phyloP scores from a whole-genome alignment of 2,329 filamentous ascomycete genomes.

The Alternaria rosae region DNA sequence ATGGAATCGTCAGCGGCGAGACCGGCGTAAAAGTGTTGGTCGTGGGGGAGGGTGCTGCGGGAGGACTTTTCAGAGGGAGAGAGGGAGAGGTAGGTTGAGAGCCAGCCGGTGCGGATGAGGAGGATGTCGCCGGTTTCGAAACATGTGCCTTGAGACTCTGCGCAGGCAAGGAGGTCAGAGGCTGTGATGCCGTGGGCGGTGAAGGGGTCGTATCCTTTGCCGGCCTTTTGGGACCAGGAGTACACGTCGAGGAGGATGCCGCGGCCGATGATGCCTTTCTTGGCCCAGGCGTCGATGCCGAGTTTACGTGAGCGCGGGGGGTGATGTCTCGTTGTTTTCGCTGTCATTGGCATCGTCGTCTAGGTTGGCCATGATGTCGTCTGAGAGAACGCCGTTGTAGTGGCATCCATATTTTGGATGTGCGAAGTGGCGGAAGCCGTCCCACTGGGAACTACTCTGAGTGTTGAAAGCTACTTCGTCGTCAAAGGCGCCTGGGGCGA shows the following conservation, averaged over 20 bases:
- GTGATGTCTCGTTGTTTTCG: not conserved
- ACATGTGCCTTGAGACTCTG: constrained; percentile 20
- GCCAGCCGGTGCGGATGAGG: constrained; percentile 40
- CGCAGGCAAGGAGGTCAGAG: constrained; percentile 26
- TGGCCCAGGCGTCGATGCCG: constrained; percentile 54
- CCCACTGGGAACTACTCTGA: constrained; percentile 45
- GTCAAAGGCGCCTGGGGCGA: constrained; percentile 31
- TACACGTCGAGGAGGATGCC: constrained; percentile 64
- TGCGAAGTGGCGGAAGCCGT: constrained; percentile 49
- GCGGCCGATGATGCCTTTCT: constrained; percentile 64
- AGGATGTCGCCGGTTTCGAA: constrained; percentile 43
- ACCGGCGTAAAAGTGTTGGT: constrained; percentile 45
- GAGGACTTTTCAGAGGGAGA: constrained; percentile 11
- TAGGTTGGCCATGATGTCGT: constrained; percentile 33
- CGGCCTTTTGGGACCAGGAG: constrained; percentile 24
- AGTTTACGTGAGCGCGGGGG: constrained; percentile 29
- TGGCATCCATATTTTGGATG: constrained; percentile 36
- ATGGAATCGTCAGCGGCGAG: constrained; percentile 88
- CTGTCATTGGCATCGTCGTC: constrained; percentile 22
- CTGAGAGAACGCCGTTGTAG: constrained; percentile 41
- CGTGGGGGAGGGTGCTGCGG: constrained; percentile 14
- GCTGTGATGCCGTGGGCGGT: constrained; percentile 26
- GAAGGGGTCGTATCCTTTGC: constrained; percentile 33
- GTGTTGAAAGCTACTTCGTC: constrained; percentile 45
- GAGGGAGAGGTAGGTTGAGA: constrained; percentile 20